These are phyloP conservation scores for Aspergillus sojae DNA, from an alignment of 2,329 filamentous ascomycete genomes.

Conservation along the genomic window DNA sequence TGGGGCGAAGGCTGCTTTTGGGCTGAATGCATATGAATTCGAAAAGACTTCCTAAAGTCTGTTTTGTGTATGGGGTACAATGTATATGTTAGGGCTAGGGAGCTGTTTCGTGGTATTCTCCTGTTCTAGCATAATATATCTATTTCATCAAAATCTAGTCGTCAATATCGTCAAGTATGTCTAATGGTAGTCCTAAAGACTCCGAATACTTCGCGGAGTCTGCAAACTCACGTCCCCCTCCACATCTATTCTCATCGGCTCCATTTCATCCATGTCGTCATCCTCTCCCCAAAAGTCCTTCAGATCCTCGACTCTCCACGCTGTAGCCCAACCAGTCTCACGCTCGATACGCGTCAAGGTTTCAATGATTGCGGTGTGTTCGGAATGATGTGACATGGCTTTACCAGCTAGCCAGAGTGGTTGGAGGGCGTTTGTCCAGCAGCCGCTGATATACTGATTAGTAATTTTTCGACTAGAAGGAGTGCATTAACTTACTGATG, in stretches of 20 bases:
- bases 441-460: slow-evolving; percentile 29
- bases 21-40: background rate
- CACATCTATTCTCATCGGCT: slow-evolving; percentile 8
- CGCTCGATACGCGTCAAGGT: slow-evolving; percentile 54
- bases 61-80: too few species aligned
- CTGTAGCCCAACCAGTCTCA: slow-evolving; percentile 57
- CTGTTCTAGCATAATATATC: background rate
- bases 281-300: slow-evolving; percentile 55
- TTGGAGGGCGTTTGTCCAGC: slow-evolving; percentile 51
- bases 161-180: background rate
- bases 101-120: too few species aligned
- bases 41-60: background rate
- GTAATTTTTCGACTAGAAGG: background rate
- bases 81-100: too few species aligned
- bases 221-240: slow-evolving; percentile 7
- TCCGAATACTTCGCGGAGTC: slow-evolving; percentile 3
- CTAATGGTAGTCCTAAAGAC: background rate
- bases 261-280: slow-evolving; percentile 16
- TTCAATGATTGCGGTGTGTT: slow-evolving; percentile 51
- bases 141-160: background rate
- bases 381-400: slow-evolving; percentile 48
- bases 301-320: slow-evolving; percentile 57
- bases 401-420: slow-evolving; percentile 54
- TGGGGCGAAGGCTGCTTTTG: background rate
- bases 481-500: slow-evolving; percentile 36